Conservation (phyloP, 1,139 yeast genomes). For the Nakaseomyces delphensis region DNA sequence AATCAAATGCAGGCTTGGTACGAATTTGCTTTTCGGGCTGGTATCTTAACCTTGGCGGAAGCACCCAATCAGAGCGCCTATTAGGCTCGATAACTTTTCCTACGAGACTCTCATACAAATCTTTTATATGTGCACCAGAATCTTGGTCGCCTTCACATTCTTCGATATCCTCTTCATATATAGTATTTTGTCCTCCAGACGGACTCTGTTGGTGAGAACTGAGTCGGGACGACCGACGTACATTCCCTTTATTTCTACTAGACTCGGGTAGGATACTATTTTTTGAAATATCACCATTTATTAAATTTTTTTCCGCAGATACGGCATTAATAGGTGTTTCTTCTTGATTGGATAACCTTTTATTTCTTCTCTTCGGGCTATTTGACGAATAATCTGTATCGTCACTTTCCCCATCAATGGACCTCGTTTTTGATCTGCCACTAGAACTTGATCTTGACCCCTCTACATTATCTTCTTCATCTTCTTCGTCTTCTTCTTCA, state of each 20-base stretch:
- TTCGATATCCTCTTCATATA: conserved; percentile 5
- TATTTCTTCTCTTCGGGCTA: conserved; percentile 1
- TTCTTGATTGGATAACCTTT: neutral
- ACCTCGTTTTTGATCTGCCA: neutral
- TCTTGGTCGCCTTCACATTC: conserved; percentile 6
- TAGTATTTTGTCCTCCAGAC: conserved; percentile 8
- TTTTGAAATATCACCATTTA: conserved; percentile 16
- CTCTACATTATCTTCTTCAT: neutral
- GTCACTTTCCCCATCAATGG: conserved; percentile 3
- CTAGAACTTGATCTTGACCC: conserved; percentile 1
- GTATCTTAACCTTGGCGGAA: conserved; percentile 27
- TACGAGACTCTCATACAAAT: conserved; percentile 27
- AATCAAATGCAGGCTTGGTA: conserved; percentile 26
- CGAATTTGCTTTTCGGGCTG: conserved; percentile 30
- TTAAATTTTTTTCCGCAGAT: conserved; percentile 8
- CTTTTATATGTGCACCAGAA: conserved; percentile 13
- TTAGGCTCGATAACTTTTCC: conserved; percentile 25
- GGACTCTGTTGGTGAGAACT: conserved; percentile 11
- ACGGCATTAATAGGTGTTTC: conserved; percentile 2
- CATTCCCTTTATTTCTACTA: conserved; percentile 5
- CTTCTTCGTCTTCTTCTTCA: neutral
- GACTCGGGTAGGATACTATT: conserved; percentile 15
- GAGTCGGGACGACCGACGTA: conserved; percentile 4
- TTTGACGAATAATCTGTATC: conserved; percentile 6
- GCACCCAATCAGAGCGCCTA: conserved; percentile 31